Percentiles rank a stretch among this genome's conserved stretches.
Evolutionary conservation across 163 green algal genomes (phyloP).

Genomic region (Chlorella variabilis): DNA sequence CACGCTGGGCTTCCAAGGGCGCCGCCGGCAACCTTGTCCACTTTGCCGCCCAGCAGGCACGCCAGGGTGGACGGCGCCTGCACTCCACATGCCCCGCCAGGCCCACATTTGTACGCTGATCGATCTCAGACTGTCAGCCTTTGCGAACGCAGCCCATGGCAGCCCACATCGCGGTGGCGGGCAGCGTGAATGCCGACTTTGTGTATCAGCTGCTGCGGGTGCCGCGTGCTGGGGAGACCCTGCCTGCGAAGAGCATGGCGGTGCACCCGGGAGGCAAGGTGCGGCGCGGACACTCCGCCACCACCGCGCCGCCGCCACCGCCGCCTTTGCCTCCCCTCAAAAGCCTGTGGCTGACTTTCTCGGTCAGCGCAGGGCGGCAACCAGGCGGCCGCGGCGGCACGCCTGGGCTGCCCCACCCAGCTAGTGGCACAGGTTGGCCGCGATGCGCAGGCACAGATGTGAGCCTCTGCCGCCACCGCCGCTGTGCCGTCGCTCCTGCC

Average conservation of each 20-base stretch:
- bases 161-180: constrained; percentile 68
- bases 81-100: too few species aligned
- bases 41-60: too few species aligned
- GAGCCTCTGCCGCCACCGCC: not conserved
- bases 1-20: too few species aligned
- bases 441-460: constrained; percentile 79
- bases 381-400: constrained; percentile 86
- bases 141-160: too few species aligned
- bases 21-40: too few species aligned
- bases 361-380: constrained; percentile 80
- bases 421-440: constrained; percentile 79
- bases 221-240: constrained; percentile 83
- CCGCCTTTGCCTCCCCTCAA: not conserved
- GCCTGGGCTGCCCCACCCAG: constrained; percentile 77
- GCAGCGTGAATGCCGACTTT: constrained; percentile 86
- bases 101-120: too few species aligned
- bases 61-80: too few species aligned
- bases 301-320: not conserved
- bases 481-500: not conserved
- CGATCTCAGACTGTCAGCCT: too few species aligned
- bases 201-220: constrained; percentile 78
- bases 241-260: constrained; percentile 67
- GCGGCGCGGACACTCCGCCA: not conserved
- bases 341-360: not conserved
- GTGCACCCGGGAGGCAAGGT: constrained; percentile 86